Base-by-base conservation (phyloP, 345 rosid genomes). In the Syzygium aqueum region DNA sequence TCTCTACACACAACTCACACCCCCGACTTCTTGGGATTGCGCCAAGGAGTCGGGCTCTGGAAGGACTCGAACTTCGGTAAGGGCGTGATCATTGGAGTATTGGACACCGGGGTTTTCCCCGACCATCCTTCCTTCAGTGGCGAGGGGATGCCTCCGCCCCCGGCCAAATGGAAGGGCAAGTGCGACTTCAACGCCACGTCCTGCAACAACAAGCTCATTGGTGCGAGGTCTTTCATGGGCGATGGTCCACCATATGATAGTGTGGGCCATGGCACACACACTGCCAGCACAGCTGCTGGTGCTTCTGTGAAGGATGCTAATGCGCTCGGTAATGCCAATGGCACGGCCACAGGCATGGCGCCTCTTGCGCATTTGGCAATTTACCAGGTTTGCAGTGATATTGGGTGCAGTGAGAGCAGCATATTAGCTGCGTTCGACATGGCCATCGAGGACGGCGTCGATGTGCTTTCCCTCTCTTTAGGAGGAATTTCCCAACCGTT, bases 151-250 rank as follows among this genome's bases (percentile, higher is more conserved):
- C 89, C 93, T 16, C 88, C 90, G 23, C 91, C 93, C 11, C 95
- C 95, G 1, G 85, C 89, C 46, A 92, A 85, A 53, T 94, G 95
- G 94, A 94, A 93, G 88, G 94, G 94, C 53, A 57, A 65, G 65
- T 93, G 94, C 17, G 92, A 94, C 46, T 93, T 94, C 85, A 87
- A 89, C 28, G 84, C 83, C 11, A 56, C 87, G 37, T 85, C 86
- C 80, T 94, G 97, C 54, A 95, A 94, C 86, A 91, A 92, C 89
- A 94, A 95, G 89, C 88, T 95, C 27, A 93, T 95, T 17, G 95
- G 97, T 13, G 95, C 93, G 12, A 92, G 94, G 87, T 90, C 89
- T 53, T 94, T 90, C 77, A 84, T n/a, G 30, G 16, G 50, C 19
- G 85, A 16, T 2, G 6, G 6, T 15, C 91, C 91, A 19, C 94